Evolutionary conservation across 1,139 yeast species (phyloP).

Genomic region (Saccharomycopsis hybrid): DNA sequence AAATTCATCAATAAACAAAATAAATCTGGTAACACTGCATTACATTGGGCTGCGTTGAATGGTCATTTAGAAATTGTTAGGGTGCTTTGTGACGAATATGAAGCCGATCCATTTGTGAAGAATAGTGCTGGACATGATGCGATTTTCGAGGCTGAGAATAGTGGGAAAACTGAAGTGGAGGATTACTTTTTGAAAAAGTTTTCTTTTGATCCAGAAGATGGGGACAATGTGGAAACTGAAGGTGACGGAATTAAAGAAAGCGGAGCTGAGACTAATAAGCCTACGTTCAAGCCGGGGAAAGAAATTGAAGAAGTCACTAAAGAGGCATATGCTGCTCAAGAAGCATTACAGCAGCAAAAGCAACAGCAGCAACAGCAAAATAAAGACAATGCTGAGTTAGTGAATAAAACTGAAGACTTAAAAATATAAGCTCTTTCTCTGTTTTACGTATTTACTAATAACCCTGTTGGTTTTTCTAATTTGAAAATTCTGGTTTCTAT

Average conservation of each 20-base stretch:
- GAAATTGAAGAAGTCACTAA: conserved; percentile 37
- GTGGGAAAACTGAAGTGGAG: conserved; percentile 57
- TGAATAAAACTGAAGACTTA: conserved; percentile 3
- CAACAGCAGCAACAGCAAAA: too few relatives aligned
- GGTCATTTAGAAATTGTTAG: conserved; percentile 75
- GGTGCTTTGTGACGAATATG: conserved; percentile 61
- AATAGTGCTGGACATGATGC: conserved; percentile 77
- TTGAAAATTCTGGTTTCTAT: too few relatives aligned
- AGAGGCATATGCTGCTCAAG: conserved; percentile 30
- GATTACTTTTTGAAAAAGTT: conserved; percentile 66
- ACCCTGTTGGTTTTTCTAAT: too few relatives aligned
- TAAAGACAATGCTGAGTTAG: conserved; percentile 4
- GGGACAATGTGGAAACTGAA: too few relatives aligned
- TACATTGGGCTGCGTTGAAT: conserved; percentile 92
- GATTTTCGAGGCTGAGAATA: conserved; percentile 82
- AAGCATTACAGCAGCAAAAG: conserved; percentile 24
- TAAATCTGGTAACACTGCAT: conserved; percentile 83
- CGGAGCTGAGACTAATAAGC: conserved; percentile 26
- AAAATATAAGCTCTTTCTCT: too few relatives aligned
- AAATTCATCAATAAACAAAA: conserved; percentile 52
- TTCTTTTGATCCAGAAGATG: conserved; percentile 49
- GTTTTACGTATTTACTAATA: too few relatives aligned
- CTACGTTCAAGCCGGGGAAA: conserved; percentile 31
- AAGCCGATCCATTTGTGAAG: conserved; percentile 74
- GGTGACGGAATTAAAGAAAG: conserved; percentile 32